Base-by-base conservation (phyloP, 495 filamentous ascomycete species). In the Penicillium maclennaniae region DNA sequence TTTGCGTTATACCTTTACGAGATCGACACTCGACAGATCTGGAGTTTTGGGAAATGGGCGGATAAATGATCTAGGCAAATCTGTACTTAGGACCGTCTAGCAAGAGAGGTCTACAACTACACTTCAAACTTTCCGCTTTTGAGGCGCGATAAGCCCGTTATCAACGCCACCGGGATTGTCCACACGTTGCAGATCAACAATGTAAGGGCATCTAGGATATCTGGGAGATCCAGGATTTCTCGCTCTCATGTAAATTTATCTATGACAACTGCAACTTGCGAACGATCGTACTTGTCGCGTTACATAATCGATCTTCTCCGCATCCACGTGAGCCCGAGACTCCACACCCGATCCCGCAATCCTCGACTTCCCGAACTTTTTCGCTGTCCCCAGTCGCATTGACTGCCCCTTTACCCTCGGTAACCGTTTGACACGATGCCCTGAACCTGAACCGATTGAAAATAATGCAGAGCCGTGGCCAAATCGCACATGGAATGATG, bases 271-370 rank as follows among this genome's bases (percentile, higher is more conserved):
- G 27, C 42, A 15, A 23, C 3, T 19, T 44, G 0, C 21, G 4
- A 16, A 25, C 21, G 26, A 16, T 36, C 20, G 21, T 34, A 42
- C 20, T 37, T 36, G 25, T 26, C 17, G 25, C n/a, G 28, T 66
- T 66, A 66, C 62, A 58, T 66, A 66, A 66, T 63, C 56, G 27
- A 26, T 23, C 37, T 54, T 60, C 65, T 68, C 65, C 65, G 65
- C 62, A 67, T 51, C 61, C 63, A 66, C 65, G 65, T 66, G 62
- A 66, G 23, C 23, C 23, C 23, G 2, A 23, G 62, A 28, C 47
- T 49, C 55, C 57, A 59, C 55, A 51, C 56, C 62, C 64, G 60
- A 63, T 57, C 59, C 55, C 55, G 62, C 62, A 60, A 53, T 55
- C 55, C 59, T 62, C 54, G 46, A 54, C 60, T 54, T 65, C 54